These are phyloP conservation scores for Nectriaceae sp. DNA, from an alignment of 2,329 filamentous ascomycete genomes.

Conservation along the genomic window DNA sequence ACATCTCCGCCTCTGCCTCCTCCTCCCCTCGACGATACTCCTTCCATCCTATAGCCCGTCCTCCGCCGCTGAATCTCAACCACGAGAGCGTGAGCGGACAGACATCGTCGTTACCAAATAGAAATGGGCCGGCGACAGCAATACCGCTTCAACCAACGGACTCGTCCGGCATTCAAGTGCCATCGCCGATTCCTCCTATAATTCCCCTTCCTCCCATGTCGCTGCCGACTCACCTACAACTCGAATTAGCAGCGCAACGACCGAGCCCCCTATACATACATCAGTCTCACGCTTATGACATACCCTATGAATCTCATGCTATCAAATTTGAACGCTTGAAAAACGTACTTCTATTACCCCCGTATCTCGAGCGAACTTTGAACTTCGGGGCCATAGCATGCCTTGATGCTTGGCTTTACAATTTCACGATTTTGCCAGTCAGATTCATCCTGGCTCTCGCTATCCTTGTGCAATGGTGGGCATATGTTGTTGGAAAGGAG, in stretches of 20 bases:
- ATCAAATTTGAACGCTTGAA: conserved; percentile 89
- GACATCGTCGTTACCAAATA: conserved; percentile 17
- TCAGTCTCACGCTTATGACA: conserved; percentile 56
- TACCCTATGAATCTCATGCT: conserved; percentile 87
- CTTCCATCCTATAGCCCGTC: conserved; percentile 47
- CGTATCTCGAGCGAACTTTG: conserved; percentile 80
- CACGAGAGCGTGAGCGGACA: conserved; percentile 25
- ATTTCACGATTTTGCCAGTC: conserved; percentile 91
- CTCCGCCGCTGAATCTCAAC: conserved; percentile 48
- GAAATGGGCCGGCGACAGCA: conserved; percentile 25
- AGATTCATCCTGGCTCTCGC: conserved; percentile 80
- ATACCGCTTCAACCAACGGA: conserved; percentile 26
- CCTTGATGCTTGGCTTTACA: conserved; percentile 94
- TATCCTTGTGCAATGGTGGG: conserved; percentile 79
- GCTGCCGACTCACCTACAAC: conserved; percentile 64
- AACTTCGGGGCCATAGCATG: conserved; percentile 89
- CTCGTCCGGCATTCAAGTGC: conserved; percentile 32
- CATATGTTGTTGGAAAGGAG: conserved; percentile 70
- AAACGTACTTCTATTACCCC: conserved; percentile 83
- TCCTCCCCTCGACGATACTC: conserved; percentile 50
- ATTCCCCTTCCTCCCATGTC: conserved; percentile 69
- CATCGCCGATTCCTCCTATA: conserved; percentile 53
- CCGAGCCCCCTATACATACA: conserved; percentile 69
- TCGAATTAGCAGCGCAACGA: conserved; percentile 62
- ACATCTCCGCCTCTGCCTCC: conserved; percentile 25